Conservation (phyloP, 257 asterid genomes). For the Capsicum chinense region DNA sequence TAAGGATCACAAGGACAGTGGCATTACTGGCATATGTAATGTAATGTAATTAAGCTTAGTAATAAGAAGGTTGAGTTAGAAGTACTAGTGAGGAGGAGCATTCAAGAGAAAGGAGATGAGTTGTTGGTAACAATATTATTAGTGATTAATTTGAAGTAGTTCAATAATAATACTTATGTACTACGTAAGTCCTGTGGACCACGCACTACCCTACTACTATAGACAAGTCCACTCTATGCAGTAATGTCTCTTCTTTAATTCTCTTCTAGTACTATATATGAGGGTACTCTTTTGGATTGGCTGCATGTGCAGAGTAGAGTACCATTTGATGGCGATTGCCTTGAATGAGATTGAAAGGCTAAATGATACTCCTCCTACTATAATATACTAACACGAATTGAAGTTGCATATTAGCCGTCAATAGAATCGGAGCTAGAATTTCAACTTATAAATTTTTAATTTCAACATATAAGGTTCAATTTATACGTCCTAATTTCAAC, state of each 20-base stretch:
- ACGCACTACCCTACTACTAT: background rate
- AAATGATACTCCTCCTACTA: background rate
- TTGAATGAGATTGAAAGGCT: background rate
- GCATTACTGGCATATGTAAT: background rate
- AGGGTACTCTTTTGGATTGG: constrained; percentile 26
- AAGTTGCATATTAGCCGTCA: background rate
- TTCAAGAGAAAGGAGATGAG: constrained; percentile 3
- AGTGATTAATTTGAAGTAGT: background rate
- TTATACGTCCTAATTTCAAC: too few species aligned
- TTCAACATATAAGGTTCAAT: too few species aligned
- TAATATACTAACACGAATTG: background rate
- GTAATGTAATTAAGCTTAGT: background rate
- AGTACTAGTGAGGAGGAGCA: background rate
- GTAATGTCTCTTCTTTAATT: background rate
- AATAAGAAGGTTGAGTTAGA: background rate
- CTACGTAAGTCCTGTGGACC: background rate
- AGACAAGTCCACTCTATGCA: background rate
- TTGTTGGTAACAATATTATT: constrained; percentile 3
- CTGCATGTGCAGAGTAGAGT: constrained; percentile 37
- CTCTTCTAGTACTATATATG: constrained; percentile 22
- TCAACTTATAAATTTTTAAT: background rate
- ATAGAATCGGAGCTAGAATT: background rate
- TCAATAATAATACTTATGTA: background rate
- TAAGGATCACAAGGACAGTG: background rate
- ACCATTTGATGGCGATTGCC: background rate